Conservation (phyloP, 768 basidiomycete species). For the Termitomyces sp. region DNA sequence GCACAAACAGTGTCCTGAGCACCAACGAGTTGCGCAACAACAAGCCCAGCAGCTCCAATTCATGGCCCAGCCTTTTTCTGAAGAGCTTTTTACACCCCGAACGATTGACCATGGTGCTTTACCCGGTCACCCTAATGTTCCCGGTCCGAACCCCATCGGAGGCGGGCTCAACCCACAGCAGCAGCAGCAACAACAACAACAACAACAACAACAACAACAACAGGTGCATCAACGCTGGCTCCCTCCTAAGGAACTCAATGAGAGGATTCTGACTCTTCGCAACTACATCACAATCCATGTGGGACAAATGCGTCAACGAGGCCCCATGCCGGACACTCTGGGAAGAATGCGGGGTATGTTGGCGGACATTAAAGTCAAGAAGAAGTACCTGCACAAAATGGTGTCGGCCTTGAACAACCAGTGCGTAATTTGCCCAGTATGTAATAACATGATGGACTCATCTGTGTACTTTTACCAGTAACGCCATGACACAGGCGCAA, state of each 20-base stretch:
- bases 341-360: conserved; percentile 18
- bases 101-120: conserved; percentile 45
- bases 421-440: conserved; percentile 26
- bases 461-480: conserved; percentile 7
- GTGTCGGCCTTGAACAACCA: conserved; percentile 28
- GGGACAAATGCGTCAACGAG: conserved; percentile 4
- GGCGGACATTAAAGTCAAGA: conserved; percentile 27
- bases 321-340: conserved; percentile 18
- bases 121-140: conserved; percentile 37
- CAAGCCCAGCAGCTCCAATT: conserved; percentile 22
- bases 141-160: conserved; percentile 17
- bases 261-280: conserved; percentile 11
- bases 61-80: conserved; percentile 37
- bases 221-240: not conserved
- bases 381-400: conserved; percentile 37
- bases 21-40: conserved; percentile 22
- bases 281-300: conserved; percentile 9
- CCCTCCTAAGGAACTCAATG: conserved; percentile 11
- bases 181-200: conserved; percentile 9
- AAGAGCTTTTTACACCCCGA: conserved; percentile 45
- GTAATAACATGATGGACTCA: not conserved
- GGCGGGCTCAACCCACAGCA: conserved; percentile 8
- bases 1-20: conserved; percentile 20
- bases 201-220: no score
- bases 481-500: conserved; percentile 12